Conservation (phyloP, 1,139 yeast genomes). For the Pichia sp. region DNA sequence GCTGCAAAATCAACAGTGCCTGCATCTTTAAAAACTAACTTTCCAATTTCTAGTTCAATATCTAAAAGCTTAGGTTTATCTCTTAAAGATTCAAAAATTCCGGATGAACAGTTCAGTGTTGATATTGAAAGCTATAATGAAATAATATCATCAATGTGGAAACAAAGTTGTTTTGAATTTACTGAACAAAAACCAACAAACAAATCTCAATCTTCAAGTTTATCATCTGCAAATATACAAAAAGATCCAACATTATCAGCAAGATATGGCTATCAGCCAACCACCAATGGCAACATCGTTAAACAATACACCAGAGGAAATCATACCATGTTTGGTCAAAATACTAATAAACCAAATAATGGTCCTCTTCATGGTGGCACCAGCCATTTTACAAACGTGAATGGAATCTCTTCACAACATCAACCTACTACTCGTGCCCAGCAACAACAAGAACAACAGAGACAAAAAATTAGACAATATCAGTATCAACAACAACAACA, state of each 20-base stretch:
- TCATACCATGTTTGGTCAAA: constrained; percentile 9
- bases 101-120: not conserved
- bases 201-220: not conserved
- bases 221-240: not conserved
- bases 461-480: not conserved
- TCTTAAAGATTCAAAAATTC: constrained; percentile 1
- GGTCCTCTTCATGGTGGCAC: not conserved
- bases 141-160: constrained; percentile 20
- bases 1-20: not conserved
- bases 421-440: constrained; percentile 28
- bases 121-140: constrained; percentile 22
- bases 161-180: constrained; percentile 19
- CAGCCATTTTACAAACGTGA: not conserved
- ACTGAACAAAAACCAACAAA: constrained; percentile 1
- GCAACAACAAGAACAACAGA: constrained; percentile 16
- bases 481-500: constrained; percentile 1
- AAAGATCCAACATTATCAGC: constrained; percentile 5
- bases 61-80: constrained; percentile 8
- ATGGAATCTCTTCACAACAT: constrained; percentile 6
- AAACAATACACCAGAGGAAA: constrained; percentile 9
- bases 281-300: not conserved
- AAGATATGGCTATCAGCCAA: constrained; percentile 11
- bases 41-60: constrained; percentile 1
- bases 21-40: not conserved
- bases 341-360: not conserved